Evolutionary conservation across 1,284 basidiomycete genomes (phyloP).

Genomic region (Moesziomyces sp.): DNA sequence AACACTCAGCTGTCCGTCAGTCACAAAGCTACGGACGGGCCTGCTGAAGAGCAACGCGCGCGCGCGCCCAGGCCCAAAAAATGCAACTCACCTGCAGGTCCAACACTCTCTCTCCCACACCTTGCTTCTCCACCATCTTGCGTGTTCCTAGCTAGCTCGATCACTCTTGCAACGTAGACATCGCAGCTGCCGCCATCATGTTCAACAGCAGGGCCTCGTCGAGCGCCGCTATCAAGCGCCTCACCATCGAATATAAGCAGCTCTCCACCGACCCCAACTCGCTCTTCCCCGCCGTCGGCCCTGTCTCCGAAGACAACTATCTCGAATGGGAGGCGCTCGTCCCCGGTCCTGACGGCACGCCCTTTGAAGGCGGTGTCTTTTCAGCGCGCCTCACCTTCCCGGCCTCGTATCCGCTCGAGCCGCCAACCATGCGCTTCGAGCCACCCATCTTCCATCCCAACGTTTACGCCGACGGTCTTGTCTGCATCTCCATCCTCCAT

Average conservation of each 20-base stretch:
- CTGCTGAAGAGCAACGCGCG: conserved; percentile 1
- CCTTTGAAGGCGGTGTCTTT: conserved; percentile 98
- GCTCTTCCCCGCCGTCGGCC: conserved; percentile 73
- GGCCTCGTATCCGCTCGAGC: conserved; percentile 65
- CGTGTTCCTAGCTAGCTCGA: no score
- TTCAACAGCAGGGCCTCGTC: conserved; percentile 49
- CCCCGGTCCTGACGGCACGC: conserved; percentile 94
- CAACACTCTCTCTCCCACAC: conserved; percentile 1
- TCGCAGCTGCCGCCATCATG: conserved; percentile 21
- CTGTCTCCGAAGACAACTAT: conserved; percentile 92
- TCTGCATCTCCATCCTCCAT: conserved; percentile 98
- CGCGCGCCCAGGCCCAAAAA: background rate
- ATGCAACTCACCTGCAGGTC: conserved; percentile 8
- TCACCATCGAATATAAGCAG: conserved; percentile 68
- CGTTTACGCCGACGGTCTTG: conserved; percentile 91
- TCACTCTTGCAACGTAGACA: background rate
- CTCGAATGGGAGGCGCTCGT: conserved; percentile 98
- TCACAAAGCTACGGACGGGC: no score
- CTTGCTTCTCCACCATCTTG: conserved; percentile 1
- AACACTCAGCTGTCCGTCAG: conserved; percentile 6
- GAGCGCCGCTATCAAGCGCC: conserved; percentile 64
- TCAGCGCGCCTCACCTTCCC: conserved; percentile 86
- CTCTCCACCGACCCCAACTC: conserved; percentile 63
- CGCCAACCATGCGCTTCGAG: conserved; percentile 85
- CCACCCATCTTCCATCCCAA: conserved; percentile 98